Conservation (phyloP, 2,329 filamentous ascomycete species). For the Pseudophaeomoniella oleicola region DNA sequence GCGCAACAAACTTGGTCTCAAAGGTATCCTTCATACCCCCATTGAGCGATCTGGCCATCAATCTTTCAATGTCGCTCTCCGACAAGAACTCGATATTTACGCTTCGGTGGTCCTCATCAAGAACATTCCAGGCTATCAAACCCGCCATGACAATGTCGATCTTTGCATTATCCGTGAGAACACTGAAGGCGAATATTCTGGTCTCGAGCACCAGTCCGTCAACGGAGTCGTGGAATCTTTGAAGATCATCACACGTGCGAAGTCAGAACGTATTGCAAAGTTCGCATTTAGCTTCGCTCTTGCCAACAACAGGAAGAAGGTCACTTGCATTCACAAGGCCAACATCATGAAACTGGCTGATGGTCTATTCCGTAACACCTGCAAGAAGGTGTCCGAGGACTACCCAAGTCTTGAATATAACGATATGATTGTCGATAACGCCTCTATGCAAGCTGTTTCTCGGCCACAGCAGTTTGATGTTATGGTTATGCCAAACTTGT, state of each 20-base stretch:
- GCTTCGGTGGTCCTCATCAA: constrained; percentile 96
- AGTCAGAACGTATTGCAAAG: constrained; percentile 98
- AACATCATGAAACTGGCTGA: constrained; percentile 99
- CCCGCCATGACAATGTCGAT: constrained; percentile 92
- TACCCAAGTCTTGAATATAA: constrained; percentile 92
- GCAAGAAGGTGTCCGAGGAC: constrained; percentile 84
- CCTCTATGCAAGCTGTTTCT: constrained; percentile 97
- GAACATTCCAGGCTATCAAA: constrained; percentile 98
- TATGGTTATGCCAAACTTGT: constrained; percentile 99
- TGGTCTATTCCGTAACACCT: constrained; percentile 95
- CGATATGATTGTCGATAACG: constrained; percentile 99
- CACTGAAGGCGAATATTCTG: constrained; percentile 99
- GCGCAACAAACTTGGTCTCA: constrained; percentile 97
- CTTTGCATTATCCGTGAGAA: constrained; percentile 99
- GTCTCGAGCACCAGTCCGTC: constrained; percentile 96
- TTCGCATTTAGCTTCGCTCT: constrained; percentile 97
- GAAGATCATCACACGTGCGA: constrained; percentile 98
- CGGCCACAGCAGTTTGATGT: constrained; percentile 97
- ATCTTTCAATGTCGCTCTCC: constrained; percentile 98
- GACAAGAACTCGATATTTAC: constrained; percentile 99
- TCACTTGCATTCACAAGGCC: constrained; percentile 99
- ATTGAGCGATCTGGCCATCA: constrained; percentile 94
- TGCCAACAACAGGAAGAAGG: constrained; percentile 98
- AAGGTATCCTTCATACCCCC: constrained; percentile 97
- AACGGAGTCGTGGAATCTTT: constrained; percentile 93